Evolutionary conservation across 2,329 filamentous ascomycete species (phyloP).

Genomic region (Alternaria gansuensis): DNA sequence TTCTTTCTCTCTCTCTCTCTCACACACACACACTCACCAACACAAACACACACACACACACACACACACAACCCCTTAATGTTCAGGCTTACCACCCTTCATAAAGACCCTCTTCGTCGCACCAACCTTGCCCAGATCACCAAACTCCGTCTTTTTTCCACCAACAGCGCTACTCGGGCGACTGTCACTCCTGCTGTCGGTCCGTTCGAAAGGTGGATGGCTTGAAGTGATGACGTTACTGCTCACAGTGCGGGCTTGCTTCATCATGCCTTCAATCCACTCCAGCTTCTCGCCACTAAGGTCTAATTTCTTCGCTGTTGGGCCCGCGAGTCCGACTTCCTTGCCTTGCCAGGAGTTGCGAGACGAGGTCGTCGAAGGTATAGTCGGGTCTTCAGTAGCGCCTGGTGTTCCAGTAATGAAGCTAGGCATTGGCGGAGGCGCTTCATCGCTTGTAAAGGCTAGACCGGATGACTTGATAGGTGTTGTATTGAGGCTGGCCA

Average conservation of each 20-base stretch:
- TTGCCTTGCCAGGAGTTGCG: constrained; percentile 50
- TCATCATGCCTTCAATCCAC: constrained; percentile 85
- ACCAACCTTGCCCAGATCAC: constrained; percentile 75
- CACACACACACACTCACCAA: background rate
- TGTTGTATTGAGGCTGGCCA: constrained; percentile 40
- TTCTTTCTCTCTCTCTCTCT: background rate
- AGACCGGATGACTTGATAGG: constrained; percentile 36
- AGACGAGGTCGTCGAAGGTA: constrained; percentile 42
- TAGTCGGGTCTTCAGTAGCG: constrained; percentile 38
- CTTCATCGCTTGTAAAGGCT: constrained; percentile 30
- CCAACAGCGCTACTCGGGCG: constrained; percentile 26
- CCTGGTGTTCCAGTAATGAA: constrained; percentile 40
- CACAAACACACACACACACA: background rate
- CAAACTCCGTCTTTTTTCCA: constrained; percentile 60
- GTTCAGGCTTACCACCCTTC: constrained; percentile 43
- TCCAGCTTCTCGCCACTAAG: constrained; percentile 74
- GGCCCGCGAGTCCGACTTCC: constrained; percentile 74
- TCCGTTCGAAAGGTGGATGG: constrained; percentile 33
- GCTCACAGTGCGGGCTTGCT: constrained; percentile 77
- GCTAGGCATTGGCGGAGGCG: constrained; percentile 38
- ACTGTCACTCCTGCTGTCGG: constrained; percentile 40
- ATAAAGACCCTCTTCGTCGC: constrained; percentile 76
- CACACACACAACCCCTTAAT: background rate
- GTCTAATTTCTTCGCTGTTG: constrained; percentile 70
- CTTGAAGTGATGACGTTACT: constrained; percentile 57